Conservation (phyloP, 2,329 filamentous ascomycete species). For the Aureobasidium pullulans region DNA sequence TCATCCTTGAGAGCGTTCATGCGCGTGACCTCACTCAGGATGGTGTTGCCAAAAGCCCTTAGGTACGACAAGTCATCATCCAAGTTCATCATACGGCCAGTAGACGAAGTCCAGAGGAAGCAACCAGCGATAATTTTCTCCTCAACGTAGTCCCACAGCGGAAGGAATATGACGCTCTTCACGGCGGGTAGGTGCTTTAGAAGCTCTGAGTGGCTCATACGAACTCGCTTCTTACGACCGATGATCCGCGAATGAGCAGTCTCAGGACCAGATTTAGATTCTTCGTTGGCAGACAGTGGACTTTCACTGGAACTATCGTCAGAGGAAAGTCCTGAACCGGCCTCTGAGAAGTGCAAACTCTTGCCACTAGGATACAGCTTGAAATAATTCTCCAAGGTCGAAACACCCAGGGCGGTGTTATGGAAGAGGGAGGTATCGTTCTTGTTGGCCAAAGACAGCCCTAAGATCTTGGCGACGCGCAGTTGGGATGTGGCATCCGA, state of each 20-base stretch:
- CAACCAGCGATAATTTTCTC: slow-evolving; percentile 28
- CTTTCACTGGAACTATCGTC: slow-evolving; percentile 19
- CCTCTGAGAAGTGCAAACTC: slow-evolving; percentile 22
- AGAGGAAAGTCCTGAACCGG: slow-evolving; percentile 19
- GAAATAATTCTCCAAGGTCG: slow-evolving; percentile 24
- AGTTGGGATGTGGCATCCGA: not conserved
- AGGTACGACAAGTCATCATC: slow-evolving; percentile 30
- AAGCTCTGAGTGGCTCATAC: slow-evolving; percentile 31
- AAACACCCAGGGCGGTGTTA: slow-evolving; percentile 1
- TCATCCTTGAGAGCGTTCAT: slow-evolving; percentile 34
- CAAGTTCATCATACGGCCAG: slow-evolving; percentile 29
- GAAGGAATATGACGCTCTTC: slow-evolving; percentile 39
- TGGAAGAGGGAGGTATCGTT: slow-evolving; percentile 8
- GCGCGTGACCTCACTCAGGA: slow-evolving; percentile 33
- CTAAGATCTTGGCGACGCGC: slow-evolving; percentile 1
- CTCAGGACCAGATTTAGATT: not conserved
- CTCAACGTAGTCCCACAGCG: slow-evolving; percentile 43
- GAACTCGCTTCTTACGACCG: slow-evolving; percentile 22
- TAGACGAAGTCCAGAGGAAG: slow-evolving; percentile 35
- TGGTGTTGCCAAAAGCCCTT: slow-evolving; percentile 33
- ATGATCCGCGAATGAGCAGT: slow-evolving; percentile 15
- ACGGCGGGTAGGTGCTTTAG: slow-evolving; percentile 29
- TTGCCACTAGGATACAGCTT: slow-evolving; percentile 22
- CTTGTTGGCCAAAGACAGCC: slow-evolving; percentile 11
- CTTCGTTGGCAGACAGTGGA: slow-evolving; percentile 5